These are phyloP conservation scores for Phytopythium aichiense DNA, from an alignment of 352 stramenopile genomes.

Conservation along the genomic window DNA sequence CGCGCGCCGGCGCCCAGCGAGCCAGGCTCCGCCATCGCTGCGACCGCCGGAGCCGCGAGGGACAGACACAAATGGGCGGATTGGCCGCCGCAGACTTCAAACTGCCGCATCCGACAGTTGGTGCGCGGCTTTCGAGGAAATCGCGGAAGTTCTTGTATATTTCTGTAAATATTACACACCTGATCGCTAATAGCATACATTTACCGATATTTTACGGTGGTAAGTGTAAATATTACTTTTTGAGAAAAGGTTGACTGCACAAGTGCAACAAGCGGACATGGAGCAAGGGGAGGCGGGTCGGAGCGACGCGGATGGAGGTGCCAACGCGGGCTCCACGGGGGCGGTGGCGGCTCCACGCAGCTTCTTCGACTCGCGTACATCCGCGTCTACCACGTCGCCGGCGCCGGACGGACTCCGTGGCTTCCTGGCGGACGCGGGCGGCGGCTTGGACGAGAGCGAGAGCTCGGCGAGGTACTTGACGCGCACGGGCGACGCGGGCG, in stretches of 20 bases:
- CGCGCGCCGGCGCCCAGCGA: background rate
- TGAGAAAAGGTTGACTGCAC: too few relatives aligned
- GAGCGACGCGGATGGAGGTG: background rate
- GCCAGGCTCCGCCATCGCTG: background rate
- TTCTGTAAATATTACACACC: background rate
- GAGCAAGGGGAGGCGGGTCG: background rate
- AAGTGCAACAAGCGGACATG: background rate
- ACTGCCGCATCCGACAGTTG: slow-evolving; percentile 6
- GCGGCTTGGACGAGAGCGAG: slow-evolving; percentile 9
- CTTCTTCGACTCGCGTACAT: slow-evolving; percentile 41
- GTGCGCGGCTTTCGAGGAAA: background rate
- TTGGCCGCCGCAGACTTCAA: slow-evolving; percentile 1
- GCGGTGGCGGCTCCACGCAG: slow-evolving; percentile 19
- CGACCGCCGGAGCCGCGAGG: background rate
- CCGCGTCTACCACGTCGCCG: slow-evolving; percentile 3
- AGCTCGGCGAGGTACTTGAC: slow-evolving; percentile 33
- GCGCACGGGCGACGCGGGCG: slow-evolving; percentile 13
- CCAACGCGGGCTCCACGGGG: background rate
- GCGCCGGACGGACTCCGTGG: background rate
- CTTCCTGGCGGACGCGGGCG: slow-evolving; percentile 1
- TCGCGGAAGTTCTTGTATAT: background rate
- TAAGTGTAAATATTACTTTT: background rate
- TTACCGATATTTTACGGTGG: too few relatives aligned
- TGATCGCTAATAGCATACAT: too few relatives aligned
- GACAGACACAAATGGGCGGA: background rate